Evolutionary conservation across 2,329 filamentous ascomycete species (phyloP).

Genomic region (Raffaelea albimanens): DNA sequence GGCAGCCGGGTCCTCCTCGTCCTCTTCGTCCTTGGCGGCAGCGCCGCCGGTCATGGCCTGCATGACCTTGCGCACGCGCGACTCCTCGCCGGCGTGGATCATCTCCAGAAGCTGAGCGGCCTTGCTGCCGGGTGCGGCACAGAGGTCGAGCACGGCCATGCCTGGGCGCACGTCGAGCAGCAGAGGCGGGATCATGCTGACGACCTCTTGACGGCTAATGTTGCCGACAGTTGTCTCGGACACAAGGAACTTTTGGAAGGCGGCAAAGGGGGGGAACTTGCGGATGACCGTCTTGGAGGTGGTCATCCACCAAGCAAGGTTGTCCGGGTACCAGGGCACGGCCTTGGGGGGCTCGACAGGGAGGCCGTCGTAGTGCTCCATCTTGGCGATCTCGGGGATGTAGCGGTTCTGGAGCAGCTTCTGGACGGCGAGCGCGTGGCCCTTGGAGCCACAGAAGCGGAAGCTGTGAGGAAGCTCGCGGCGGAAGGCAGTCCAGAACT

Average conservation of each 20-base stretch:
- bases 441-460: conserved; percentile 91
- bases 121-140: conserved; percentile 94
- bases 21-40: conserved; percentile 28
- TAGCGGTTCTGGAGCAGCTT: conserved; percentile 80
- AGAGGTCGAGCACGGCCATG: conserved; percentile 91
- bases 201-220: conserved; percentile 93
- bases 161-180: conserved; percentile 85
- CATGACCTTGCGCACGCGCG: conserved; percentile 64
- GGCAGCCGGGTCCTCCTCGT: conserved; percentile 22
- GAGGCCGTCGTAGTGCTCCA: conserved; percentile 72
- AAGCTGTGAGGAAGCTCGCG: conserved; percentile 94
- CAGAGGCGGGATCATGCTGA: conserved; percentile 97
- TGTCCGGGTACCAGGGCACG: conserved; percentile 88
- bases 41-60: conserved; percentile 41
- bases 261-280: conserved; percentile 85
- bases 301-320: conserved; percentile 95
- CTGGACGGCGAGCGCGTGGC: conserved; percentile 88
- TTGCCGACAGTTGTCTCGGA: conserved; percentile 96
- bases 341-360: conserved; percentile 72
- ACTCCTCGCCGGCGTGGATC: conserved; percentile 87
- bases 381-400: conserved; percentile 80
- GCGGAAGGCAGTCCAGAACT: conserved; percentile 77
- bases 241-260: conserved; percentile 95
- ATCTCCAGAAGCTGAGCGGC: conserved; percentile 91
- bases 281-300: conserved; percentile 94